Evolutionary conservation across 768 basidiomycete species (phyloP), one percentile per base, ranked within the genome.

Genomic region (Cubamyces lactineus): DNA sequence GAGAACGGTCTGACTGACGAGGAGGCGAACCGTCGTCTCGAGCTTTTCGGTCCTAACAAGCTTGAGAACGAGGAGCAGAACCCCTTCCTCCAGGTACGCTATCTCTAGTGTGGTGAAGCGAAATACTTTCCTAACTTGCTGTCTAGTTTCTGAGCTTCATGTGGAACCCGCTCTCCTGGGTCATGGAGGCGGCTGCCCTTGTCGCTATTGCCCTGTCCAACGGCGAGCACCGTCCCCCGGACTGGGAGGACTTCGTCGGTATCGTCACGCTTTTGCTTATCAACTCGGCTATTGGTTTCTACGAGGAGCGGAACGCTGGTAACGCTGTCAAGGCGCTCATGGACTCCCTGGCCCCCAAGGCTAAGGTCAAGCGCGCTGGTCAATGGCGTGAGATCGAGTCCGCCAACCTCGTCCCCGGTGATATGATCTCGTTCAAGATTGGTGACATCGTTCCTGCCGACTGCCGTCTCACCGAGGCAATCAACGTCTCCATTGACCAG

Each of bases 161-260:
- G 96, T 98, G 96, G 96, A 98, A 98, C 79, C 96, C 96, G 46
- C 82, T 98, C 13, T 98, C 96, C 38, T 98, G 96, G 96, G 96
- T 98, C 77, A 98, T 98, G 96, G 96, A 98, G 77, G 94, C 89
- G 64, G 95, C 95, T 41, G 92, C 93, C 8, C 82, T 94, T 30
- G 94, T 95, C 67, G 96, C 96, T 50, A 98, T 98, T 74, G 94
- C 86, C 43, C 86, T 98, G 30, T 97, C 96, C 58, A 98, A 98
- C 76, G 96, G 96, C 76, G 87, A 87, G 69, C 79, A 81, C 58
- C 79, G 82, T 57, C 86, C 96, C 28, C 96, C 96, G 19, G 96
- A 98, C 72, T 98, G 96, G 96, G 80, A 92, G 73, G 96, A 98
- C 80, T 98, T 98, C 78, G 84, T 91, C 77, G 96, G 96, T 85